These are phyloP conservation scores for Ophiostoma australiae DNA, from an alignment of 2,329 filamentous ascomycete species.

Conservation along the genomic window DNA sequence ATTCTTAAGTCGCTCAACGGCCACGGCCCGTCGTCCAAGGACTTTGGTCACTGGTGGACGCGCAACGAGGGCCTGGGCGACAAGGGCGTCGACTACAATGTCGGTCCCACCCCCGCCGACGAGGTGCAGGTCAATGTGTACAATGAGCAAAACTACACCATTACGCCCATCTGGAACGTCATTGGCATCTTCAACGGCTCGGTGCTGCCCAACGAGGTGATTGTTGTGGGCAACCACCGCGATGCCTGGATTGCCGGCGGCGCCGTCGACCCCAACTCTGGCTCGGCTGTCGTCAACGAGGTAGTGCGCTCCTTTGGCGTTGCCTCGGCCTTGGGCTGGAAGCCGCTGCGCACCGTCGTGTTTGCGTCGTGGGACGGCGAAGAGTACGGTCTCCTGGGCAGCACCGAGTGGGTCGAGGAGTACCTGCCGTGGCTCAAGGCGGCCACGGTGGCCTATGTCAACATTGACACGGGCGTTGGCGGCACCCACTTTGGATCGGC, in stretches of 20 bases:
- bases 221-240: slow-evolving; percentile 79
- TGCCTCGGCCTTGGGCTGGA: slow-evolving; percentile 68
- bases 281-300: slow-evolving; percentile 74
- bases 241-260: slow-evolving; percentile 72
- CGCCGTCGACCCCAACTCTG: slow-evolving; percentile 75
- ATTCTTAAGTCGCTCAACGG: slow-evolving; percentile 65
- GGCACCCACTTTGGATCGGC: slow-evolving; percentile 60
- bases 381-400: slow-evolving; percentile 81
- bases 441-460: slow-evolving; percentile 75
- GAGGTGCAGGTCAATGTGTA: slow-evolving; percentile 62
- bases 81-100: slow-evolving; percentile 78
- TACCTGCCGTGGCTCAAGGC: slow-evolving; percentile 73
- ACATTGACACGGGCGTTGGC: slow-evolving; percentile 70
- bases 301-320: slow-evolving; percentile 68
- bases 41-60: slow-evolving; percentile 68
- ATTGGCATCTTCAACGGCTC: slow-evolving; percentile 90
- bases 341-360: slow-evolving; percentile 81
- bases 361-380: slow-evolving; percentile 80
- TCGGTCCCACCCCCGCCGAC: slow-evolving; percentile 72
- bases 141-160: slow-evolving; percentile 78
- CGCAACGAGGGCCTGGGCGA: slow-evolving; percentile 66
- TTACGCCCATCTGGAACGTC: slow-evolving; percentile 81
- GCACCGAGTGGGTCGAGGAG: slow-evolving; percentile 91
- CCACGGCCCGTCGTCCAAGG: slow-evolving; percentile 69
- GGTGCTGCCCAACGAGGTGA: slow-evolving; percentile 68